A percentile compares a stretch with the other conserved stretches of the same genome.
Conservation (phyloP, 2,329 filamentous ascomycete genomes). For the Scorias spongiosa region DNA sequence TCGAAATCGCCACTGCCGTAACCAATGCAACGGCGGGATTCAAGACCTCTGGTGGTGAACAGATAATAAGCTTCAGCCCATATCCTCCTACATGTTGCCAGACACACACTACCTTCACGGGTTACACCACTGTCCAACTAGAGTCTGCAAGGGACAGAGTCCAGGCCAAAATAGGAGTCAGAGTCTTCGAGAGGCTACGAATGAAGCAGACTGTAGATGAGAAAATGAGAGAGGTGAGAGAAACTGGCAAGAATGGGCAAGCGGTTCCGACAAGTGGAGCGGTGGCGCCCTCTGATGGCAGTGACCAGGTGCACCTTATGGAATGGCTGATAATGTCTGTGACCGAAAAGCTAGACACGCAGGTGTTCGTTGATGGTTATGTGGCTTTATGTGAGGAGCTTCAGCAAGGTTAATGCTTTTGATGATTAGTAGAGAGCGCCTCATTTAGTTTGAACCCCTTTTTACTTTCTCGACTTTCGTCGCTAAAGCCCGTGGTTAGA, state of each 20-base stretch:
- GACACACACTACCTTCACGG: slow-evolving; percentile 5
- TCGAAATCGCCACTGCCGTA: slow-evolving; percentile 4
- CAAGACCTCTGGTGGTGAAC: slow-evolving; percentile 2
- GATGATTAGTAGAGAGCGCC: too few relatives aligned
- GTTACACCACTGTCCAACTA: slow-evolving; percentile 6
- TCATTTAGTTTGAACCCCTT: too few relatives aligned
- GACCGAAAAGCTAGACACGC: slow-evolving; percentile 6
- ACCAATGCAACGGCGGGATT: slow-evolving; percentile 3
- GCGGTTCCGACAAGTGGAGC: not conserved
- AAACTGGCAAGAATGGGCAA: not conserved
- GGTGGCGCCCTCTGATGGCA: not conserved
- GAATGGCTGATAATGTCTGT: slow-evolving; percentile 10
- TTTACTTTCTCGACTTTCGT: too few relatives aligned
- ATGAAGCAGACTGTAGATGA: slow-evolving; percentile 7
- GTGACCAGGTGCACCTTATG: slow-evolving; percentile 3
- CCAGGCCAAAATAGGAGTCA: slow-evolving; percentile 4
- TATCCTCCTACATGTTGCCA: slow-evolving; percentile 9
- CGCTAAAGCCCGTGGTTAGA: too few relatives aligned
- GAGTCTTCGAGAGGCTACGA: slow-evolving; percentile 8
- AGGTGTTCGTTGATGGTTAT: slow-evolving; percentile 10
- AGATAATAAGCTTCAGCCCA: slow-evolving; percentile 5
- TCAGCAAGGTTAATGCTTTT: too few relatives aligned
- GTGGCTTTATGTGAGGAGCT: slow-evolving; percentile 9
- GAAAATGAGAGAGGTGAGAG: slow-evolving; percentile 1
- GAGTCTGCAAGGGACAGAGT: slow-evolving; percentile 7